phyloP scores from a whole-genome alignment of 805 yeast species.

The Nakazawaea ambrosiae region DNA sequence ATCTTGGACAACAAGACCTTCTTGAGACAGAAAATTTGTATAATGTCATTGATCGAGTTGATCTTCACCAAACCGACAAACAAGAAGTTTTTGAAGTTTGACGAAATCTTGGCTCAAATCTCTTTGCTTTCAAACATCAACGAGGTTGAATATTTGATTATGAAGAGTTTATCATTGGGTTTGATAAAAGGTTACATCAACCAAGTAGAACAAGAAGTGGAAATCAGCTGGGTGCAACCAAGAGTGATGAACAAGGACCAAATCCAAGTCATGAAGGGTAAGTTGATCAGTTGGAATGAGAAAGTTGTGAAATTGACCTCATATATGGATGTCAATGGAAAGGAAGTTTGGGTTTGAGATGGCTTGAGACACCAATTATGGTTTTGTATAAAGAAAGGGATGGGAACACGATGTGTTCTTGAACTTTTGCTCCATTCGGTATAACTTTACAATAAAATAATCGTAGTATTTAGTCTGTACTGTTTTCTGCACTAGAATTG shows the following conservation, averaged over 20 bases:
- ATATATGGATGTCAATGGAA: slow-evolving; percentile 55
- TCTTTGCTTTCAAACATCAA: slow-evolving; percentile 54
- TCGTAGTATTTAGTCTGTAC: no score
- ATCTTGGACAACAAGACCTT: slow-evolving; percentile 55
- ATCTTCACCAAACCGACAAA: slow-evolving; percentile 72
- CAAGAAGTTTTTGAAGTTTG: slow-evolving; percentile 65
- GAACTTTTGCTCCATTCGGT: slow-evolving; percentile 1
- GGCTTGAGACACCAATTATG: no score
- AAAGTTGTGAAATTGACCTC: slow-evolving; percentile 61
- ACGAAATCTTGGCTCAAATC: slow-evolving; percentile 61
- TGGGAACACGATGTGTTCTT: no score
- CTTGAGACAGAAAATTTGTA: slow-evolving; percentile 82
- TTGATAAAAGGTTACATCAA: slow-evolving; percentile 86
- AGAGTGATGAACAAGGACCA: slow-evolving; percentile 81
- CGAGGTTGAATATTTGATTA: slow-evolving; percentile 84
- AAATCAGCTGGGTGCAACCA: slow-evolving; percentile 94
- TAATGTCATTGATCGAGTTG: slow-evolving; percentile 85
- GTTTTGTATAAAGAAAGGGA: no score
- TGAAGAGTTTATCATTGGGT: slow-evolving; percentile 83
- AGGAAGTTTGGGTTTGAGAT: slow-evolving; percentile 52
- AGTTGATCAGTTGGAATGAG: slow-evolving; percentile 70
- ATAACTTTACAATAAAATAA: no score
- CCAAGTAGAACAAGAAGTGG: slow-evolving; percentile 72
- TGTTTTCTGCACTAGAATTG: no score
- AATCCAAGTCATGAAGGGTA: slow-evolving; percentile 66